Conservation (phyloP, 192 early-diverging fungal genomes). For the Umbelopsis sp. region DNA sequence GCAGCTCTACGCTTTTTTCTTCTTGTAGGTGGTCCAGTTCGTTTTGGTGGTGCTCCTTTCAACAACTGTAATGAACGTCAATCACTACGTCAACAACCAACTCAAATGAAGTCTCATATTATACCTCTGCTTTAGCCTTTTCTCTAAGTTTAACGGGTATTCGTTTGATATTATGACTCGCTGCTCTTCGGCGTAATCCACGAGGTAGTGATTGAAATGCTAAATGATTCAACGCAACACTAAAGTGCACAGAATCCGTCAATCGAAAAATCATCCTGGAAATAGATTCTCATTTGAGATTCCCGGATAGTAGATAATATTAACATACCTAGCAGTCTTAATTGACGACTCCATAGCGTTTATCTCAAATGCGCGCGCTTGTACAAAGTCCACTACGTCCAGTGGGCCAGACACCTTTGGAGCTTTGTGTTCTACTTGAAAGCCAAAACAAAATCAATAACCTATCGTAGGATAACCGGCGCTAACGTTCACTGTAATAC, state of each 20-base stretch:
- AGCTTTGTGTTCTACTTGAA: not conserved
- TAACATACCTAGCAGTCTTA: constrained; percentile 57
- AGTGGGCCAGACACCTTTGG: constrained; percentile 27
- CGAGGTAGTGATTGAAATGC: constrained; percentile 92
- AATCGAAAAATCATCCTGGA: constrained; percentile 3
- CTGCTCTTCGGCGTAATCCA: constrained; percentile 90
- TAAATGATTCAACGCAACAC: constrained; percentile 53
- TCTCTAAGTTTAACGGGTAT: constrained; percentile 83
- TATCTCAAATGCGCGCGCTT: constrained; percentile 86
- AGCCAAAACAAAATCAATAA: not conserved
- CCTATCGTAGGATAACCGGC: too few relatives aligned
- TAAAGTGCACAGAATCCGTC: constrained; percentile 29
- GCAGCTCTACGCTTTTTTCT: constrained; percentile 46
- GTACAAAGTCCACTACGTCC: constrained; percentile 30
- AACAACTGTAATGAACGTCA: not conserved
- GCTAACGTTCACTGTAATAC: not conserved
- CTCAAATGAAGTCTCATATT: not conserved
- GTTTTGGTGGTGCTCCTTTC: constrained; percentile 24
- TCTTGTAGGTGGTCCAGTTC: constrained; percentile 47
- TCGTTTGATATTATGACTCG: constrained; percentile 93
- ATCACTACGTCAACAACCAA: not conserved
- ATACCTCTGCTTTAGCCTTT: constrained; percentile 72
- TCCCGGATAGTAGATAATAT: not conserved
- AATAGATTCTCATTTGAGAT: not conserved
- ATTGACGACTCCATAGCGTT: constrained; percentile 82